Percentiles rank a stretch among this genome's conserved stretches.
Evolutionary conservation across 257 asterid species (phyloP).

Genomic region (Fraxinus americana): DNA sequence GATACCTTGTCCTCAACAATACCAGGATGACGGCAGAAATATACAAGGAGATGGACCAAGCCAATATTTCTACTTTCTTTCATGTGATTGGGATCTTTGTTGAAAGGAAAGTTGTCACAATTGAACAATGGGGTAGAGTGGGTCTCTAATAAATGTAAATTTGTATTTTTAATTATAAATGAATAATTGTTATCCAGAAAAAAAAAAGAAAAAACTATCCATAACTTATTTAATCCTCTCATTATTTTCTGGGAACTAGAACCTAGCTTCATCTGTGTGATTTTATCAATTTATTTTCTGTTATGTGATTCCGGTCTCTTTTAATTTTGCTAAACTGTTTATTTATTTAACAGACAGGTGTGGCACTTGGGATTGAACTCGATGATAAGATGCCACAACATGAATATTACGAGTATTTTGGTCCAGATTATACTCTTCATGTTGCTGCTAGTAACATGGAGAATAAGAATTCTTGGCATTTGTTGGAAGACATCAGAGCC

Average conservation of each 20-base stretch:
- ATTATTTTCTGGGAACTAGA: background rate
- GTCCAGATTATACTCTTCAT: constrained; percentile 65
- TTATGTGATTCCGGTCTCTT: background rate
- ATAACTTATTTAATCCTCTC: background rate
- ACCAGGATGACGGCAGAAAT: background rate
- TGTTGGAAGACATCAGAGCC: constrained; percentile 57
- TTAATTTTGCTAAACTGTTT: constrained; percentile 24
- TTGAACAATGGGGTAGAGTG: background rate
- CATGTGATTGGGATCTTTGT: background rate
- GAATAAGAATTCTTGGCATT: constrained; percentile 58
- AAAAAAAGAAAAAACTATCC: background rate
- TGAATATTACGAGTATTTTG: constrained; percentile 67
- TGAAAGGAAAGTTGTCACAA: background rate
- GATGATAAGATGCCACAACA: constrained; percentile 73
- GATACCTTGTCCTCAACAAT: background rate
- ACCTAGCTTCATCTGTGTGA: background rate
- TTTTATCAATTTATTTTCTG: background rate
- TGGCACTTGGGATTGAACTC: constrained; percentile 66
- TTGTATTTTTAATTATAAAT: background rate
- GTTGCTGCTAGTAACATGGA: constrained; percentile 77
- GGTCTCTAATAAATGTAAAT: background rate
- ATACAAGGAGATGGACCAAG: background rate
- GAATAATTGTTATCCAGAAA: background rate
- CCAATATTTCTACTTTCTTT: background rate
- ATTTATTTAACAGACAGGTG: constrained; percentile 53